Conservation (phyloP, 2,329 filamentous ascomycete genomes). For the Fusarium sp. region DNA sequence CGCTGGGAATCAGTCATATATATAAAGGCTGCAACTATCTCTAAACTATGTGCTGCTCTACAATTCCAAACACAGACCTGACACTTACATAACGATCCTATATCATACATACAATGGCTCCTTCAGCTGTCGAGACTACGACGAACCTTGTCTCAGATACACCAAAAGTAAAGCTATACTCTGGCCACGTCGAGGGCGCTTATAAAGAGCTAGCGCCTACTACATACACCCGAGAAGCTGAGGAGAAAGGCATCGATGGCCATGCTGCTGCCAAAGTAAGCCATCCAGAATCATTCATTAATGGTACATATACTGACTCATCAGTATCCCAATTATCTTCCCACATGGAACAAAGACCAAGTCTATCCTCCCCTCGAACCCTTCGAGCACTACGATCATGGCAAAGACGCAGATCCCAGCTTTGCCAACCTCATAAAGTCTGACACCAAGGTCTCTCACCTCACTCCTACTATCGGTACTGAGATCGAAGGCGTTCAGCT, state of each 20-base stretch:
- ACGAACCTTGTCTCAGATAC: slow-evolving; percentile 18
- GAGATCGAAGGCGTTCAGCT: slow-evolving; percentile 79
- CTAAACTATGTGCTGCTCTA: neutral
- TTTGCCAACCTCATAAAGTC: slow-evolving; percentile 76
- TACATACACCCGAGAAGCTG: slow-evolving; percentile 36
- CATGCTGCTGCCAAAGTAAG: slow-evolving; percentile 43
- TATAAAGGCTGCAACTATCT: slow-evolving; percentile 29
- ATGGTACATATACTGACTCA: neutral
- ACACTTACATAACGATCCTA: neutral
- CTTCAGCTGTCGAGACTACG: slow-evolving; percentile 44
- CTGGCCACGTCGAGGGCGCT: slow-evolving; percentile 43
- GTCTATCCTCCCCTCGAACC: slow-evolving; percentile 73
- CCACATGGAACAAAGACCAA: slow-evolving; percentile 75
- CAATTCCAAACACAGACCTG: neutral
- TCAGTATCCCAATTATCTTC: slow-evolving; percentile 79
- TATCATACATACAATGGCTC: slow-evolving; percentile 34
- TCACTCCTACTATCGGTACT: slow-evolving; percentile 80
- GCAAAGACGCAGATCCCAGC: slow-evolving; percentile 76
- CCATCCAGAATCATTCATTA: rapidly evolving
- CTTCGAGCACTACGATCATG: slow-evolving; percentile 81
- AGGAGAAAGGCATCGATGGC: slow-evolving; percentile 40
- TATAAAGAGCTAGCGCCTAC: slow-evolving; percentile 45
- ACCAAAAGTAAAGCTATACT: slow-evolving; percentile 46
- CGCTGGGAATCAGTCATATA: slow-evolving; percentile 2
- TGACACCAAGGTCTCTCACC: slow-evolving; percentile 65